Percentiles rank a stretch among this genome's conserved stretches.
Evolutionary conservation across 2,329 filamentous ascomycete species (phyloP).

Genomic region (Neonectria sp.): DNA sequence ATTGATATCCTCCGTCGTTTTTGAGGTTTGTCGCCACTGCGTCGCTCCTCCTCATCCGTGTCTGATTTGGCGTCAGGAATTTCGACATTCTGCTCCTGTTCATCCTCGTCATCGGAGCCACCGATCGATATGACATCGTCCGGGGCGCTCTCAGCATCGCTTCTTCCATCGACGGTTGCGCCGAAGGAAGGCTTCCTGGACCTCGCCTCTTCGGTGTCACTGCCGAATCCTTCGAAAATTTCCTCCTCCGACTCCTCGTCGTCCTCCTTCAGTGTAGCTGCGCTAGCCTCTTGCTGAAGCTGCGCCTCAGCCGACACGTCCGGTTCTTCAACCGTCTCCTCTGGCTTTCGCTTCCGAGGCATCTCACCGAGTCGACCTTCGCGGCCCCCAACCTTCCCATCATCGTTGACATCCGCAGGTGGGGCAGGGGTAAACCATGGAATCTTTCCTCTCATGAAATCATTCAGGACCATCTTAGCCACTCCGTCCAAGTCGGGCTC

Average conservation of each 20-base stretch:
- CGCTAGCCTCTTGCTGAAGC: conserved; percentile 45
- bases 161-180: conserved; percentile 49
- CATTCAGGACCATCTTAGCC: conserved; percentile 96
- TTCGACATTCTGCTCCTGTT: conserved; percentile 10
- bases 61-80: conserved; percentile 10
- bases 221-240: conserved; percentile 57
- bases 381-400: conserved; percentile 74
- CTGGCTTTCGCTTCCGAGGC: conserved; percentile 81
- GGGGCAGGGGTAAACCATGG: conserved; percentile 96
- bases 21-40: conserved; percentile 39
- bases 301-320: conserved; percentile 53
- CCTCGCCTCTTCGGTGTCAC: conserved; percentile 52
- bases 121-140: conserved; percentile 53
- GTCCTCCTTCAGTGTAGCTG: conserved; percentile 48
- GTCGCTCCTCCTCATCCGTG: conserved; percentile 44
- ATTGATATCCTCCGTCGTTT: conserved; percentile 48
- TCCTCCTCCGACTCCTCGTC: conserved; percentile 56
- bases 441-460: conserved; percentile 95
- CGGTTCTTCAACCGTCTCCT: conserved; percentile 64
- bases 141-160: conserved; percentile 59
- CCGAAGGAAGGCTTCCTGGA: conserved; percentile 52
- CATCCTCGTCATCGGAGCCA: conserved; percentile 54
- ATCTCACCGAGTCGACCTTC: conserved; percentile 89
- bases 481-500: conserved; percentile 96
- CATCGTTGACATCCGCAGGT: conserved; percentile 65